Base-by-base conservation (phyloP, 768 basidiomycete species). In the Hortiboletus campestris region DNA sequence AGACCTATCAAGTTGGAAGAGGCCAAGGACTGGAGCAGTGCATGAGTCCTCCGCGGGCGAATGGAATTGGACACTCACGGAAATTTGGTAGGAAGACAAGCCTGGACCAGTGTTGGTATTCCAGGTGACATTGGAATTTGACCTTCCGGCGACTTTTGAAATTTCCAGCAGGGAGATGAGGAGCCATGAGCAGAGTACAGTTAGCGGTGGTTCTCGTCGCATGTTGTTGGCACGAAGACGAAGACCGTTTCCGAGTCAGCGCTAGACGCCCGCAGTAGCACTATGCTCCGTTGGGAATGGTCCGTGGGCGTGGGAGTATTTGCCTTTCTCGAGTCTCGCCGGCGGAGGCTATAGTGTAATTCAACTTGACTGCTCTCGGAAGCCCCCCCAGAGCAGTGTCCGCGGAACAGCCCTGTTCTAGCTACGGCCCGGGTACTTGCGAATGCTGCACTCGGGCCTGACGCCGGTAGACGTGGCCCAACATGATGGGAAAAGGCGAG, bases 81-180 rank as follows among this genome's bases (percentile, higher is more conserved):
- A 64, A 45, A 63, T 49, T 40, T 63, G 60, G 51, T 67, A 68
- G 47, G 61, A 63, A 51, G 62, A 62, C 59, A 60, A 35, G 16
- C 60, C 67, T 4, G 56, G 56, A 8, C 49, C 41, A 6, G 41
- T 47, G 46, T 55, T 44, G 43, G 46, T 6, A 19, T 22, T 51
- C 67, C 64, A 67, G 4, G 64, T 58, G 29, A 41, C n/a, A 31
- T 67, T 67, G 16, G 53, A 51, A 20, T 25, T 17, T 8, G 55
- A 51, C 14, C 42, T 46, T 46, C 54, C 60, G 13, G 39, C 32
- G 17, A 57, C 58, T 1, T 25, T 19, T 10, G 46, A 35, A 11
- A n/a, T 20, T 13, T 59, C 35, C 2, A 69, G 39, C 14, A 52
- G n/a, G 11, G 34, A 46, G 9, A 51, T n/a, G 51, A 59, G 56